Base-by-base conservation (phyloP, 1,139 yeast species). In the Magnusiomyces suaveolens region DNA sequence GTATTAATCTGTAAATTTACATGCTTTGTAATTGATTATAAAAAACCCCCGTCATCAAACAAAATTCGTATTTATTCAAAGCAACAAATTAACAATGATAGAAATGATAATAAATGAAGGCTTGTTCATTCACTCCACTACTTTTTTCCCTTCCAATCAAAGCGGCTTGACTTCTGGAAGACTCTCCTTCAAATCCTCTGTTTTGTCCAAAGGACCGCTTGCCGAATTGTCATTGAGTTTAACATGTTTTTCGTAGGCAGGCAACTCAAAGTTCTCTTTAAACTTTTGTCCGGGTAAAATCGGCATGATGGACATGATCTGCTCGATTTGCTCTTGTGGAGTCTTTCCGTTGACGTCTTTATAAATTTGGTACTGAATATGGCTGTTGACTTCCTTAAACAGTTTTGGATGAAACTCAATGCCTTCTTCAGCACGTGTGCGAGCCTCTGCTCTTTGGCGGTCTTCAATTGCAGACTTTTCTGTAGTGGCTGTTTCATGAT, bases 381-480 rank as follows among this genome's bases (percentile, higher is more conserved):
- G 62, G 18, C 60, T 54, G 32, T 63, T 61, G 18, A 63, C 65
- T 2, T 69, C 68, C 64, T 77, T 79, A 73, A 92, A 92, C 52
- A 88, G 70, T 64, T 81, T 82, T 21, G 97, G 97, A 61, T 80
- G 82, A 69, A 87, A 89, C 59, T 82, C 87, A 1, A 79, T 82
- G 3, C 95, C 95, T 39, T 83, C 87, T 61, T 85, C 95, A 16
- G 71, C 67, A 62, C 98, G 79, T 63, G 80, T 76, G 66, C 84
- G 85, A 12, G 96, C 90, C 46, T 74, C 71, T 23, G 72, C 71
- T 65, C 98, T 79, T 71, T 92, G 98, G 24, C 77, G 77, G 59
- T 89, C 86, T 71, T 92, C 98, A 51, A 92, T 87, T 60, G 81
- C 79, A 64, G 75, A 85, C 69, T 92, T 92, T 65, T 89, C 97